phyloP scores from a whole-genome alignment of 2,329 filamentous ascomycete species.

The Bertia moriformis region DNA sequence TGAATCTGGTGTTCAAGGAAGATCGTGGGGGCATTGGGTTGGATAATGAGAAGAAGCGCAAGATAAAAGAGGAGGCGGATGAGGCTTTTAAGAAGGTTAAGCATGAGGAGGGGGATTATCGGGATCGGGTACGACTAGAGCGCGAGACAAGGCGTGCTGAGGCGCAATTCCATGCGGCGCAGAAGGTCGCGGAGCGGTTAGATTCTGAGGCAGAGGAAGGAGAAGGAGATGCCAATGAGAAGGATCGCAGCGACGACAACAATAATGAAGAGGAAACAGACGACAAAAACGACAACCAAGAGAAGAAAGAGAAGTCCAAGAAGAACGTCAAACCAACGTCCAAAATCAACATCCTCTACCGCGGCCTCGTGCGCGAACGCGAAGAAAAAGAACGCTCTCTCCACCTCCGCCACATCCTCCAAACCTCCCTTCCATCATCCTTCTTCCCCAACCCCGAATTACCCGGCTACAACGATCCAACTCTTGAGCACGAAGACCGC shows the following conservation, averaged over 20 bases:
- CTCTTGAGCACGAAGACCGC: slow-evolving; percentile 61
- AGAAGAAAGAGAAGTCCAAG: slow-evolving; percentile 30
- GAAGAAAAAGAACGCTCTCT: slow-evolving; percentile 57
- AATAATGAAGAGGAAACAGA: slow-evolving; percentile 8
- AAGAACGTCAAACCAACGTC: slow-evolving; percentile 14
- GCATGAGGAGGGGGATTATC: slow-evolving; percentile 56
- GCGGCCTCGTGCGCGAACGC: slow-evolving; percentile 56
- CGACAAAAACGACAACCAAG: slow-evolving; percentile 8
- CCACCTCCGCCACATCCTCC: slow-evolving; percentile 48
- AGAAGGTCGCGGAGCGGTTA: slow-evolving; percentile 69
- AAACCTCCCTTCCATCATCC: slow-evolving; percentile 29
- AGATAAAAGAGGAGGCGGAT: slow-evolving; percentile 20
- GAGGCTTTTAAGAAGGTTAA: slow-evolving; percentile 40
- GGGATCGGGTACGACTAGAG: slow-evolving; percentile 57
- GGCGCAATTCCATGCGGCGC: slow-evolving; percentile 59
- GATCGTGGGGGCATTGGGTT: slow-evolving; percentile 72
- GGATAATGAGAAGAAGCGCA: slow-evolving; percentile 71
- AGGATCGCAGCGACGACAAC: slow-evolving; percentile 6
- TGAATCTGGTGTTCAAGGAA: slow-evolving; percentile 64
- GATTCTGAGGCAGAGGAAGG: slow-evolving; percentile 32
- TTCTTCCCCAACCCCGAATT: slow-evolving; percentile 33
- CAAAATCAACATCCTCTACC: slow-evolving; percentile 65
- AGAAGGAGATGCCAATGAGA: slow-evolving; percentile 4
- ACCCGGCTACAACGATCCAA: slow-evolving; percentile 52
- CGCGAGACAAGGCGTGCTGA: slow-evolving; percentile 55